Conservation (phyloP, 306 rosid genomes). For the Canavalia gladiata region DNA sequence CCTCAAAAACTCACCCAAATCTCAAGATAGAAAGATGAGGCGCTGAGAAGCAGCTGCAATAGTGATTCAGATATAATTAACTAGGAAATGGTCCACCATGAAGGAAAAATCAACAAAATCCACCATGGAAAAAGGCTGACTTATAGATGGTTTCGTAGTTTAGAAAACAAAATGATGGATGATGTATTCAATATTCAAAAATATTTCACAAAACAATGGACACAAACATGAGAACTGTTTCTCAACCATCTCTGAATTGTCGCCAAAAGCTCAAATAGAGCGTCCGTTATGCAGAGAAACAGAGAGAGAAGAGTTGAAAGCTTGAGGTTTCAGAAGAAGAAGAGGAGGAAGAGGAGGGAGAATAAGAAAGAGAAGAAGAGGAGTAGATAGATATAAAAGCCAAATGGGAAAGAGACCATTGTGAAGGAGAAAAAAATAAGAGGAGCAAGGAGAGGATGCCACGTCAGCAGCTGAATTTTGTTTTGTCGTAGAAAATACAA, state of each 20-base stretch:
- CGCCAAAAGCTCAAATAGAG: neutral
- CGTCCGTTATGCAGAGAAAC: neutral
- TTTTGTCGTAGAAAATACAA: neutral
- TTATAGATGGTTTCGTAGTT: neutral
- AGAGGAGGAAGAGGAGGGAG: neutral
- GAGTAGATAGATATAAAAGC: conserved; percentile 38
- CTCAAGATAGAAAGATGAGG: neutral
- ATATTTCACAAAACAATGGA: neutral
- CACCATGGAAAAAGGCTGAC: conserved; percentile 19
- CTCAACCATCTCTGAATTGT: neutral
- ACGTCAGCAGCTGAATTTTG: conserved; percentile 53
- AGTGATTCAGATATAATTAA: conserved; percentile 1
- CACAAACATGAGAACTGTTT: conserved; percentile 20
- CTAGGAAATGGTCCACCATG: neutral
- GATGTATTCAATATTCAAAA: neutral
- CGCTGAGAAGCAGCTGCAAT: neutral
- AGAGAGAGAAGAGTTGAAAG: neutral
- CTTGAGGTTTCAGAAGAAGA: conserved; percentile 24
- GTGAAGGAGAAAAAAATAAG: conserved; percentile 40
- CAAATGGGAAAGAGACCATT: conserved; percentile 45
- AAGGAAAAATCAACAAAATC: conserved; percentile 11
- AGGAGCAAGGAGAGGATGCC: conserved; percentile 45
- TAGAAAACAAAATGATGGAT: neutral
- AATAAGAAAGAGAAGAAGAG: neutral
- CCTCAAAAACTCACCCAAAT: neutral